A percentile compares a stretch with the other conserved stretches of the same genome.
Evolutionary conservation across 257 asterid genomes (phyloP).

Genomic region (Solanum rostratum): DNA sequence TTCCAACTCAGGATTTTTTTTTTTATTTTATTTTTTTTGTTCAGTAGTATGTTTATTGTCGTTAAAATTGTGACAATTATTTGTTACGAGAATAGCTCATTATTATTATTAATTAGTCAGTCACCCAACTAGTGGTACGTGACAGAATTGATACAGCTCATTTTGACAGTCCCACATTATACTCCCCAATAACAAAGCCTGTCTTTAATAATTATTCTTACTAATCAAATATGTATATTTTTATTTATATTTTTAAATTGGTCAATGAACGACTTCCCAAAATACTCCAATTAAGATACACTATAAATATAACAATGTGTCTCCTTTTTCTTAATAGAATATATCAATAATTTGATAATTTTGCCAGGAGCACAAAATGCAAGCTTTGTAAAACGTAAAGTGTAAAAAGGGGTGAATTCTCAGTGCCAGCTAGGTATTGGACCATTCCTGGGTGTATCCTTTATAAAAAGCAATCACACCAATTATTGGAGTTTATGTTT

Average conservation of each 20-base stretch:
- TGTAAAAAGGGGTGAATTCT: neutral
- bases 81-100: neutral
- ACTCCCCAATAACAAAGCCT: neutral
- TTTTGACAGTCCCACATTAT: neutral
- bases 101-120: neutral
- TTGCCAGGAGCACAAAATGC: neutral
- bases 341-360: neutral
- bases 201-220: neutral
- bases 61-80: neutral
- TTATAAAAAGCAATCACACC: neutral
- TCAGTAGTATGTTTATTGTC: neutral
- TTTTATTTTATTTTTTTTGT: neutral
- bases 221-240: neutral
- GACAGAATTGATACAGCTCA: constrained; percentile 30
- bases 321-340: neutral
- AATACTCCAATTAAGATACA: neutral
- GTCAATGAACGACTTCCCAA: neutral
- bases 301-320: neutral
- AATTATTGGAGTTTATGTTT: neutral
- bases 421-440: neutral
- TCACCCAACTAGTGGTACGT: neutral
- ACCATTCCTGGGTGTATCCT: neutral
- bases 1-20: neutral
- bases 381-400: neutral
- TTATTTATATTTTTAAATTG: neutral